Evolutionary conservation across 1,284 basidiomycete species (phyloP), one percentile per base, ranked within the genome.

Genomic region (Sporisorium iseilematis-ciliati): DNA sequence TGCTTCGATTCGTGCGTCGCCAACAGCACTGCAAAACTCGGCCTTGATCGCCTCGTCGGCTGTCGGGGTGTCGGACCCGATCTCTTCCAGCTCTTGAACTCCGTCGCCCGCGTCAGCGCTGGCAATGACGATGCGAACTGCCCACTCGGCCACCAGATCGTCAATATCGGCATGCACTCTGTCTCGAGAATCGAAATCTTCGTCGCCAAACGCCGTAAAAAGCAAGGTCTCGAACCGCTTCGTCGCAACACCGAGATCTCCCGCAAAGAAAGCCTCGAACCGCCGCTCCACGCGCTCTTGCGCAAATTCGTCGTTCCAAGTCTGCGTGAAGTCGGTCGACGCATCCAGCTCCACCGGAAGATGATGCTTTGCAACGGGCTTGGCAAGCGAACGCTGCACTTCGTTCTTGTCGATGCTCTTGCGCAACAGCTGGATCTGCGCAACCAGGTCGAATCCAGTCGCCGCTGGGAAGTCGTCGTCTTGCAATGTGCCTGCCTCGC

Each of bases 401-500:
- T 69, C 90, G 81, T 90, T 91, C 86, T 95, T 96, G 85, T 96
- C 92, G 48, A 97, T 88, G 77, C 92, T 88, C 14, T 88, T 88
- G 41, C 95, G 89, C 56, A 97, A 87, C 81, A 93, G 94, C 69
- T 91, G 89, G 50, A 79, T 74, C 77, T 95, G 94, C 18, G 88
- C 88, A 25, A 89, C 86, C 12, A 96, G 86, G 83, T 93, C 90
- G 80, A 97, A 95, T 45, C 93, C 89, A 7, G 88, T 89, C 18
- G 90, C 86, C 82, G 91, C 92, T 23, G 87, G 86, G 6, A 89
- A 90, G 78, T 93, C 88, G 7, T 89, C 88, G 78, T 97, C 95
- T 0, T 90, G 90, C 35, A 97, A 88, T 40, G 87, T 86, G 14
- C 88, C 86, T 0, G 90, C 90, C 2, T 91, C 91, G 63, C 91